Percentiles rank a stretch among this genome's conserved stretches.
Evolutionary conservation across 257 asterid species (phyloP).

Genomic region (Misopates orontium): DNA sequence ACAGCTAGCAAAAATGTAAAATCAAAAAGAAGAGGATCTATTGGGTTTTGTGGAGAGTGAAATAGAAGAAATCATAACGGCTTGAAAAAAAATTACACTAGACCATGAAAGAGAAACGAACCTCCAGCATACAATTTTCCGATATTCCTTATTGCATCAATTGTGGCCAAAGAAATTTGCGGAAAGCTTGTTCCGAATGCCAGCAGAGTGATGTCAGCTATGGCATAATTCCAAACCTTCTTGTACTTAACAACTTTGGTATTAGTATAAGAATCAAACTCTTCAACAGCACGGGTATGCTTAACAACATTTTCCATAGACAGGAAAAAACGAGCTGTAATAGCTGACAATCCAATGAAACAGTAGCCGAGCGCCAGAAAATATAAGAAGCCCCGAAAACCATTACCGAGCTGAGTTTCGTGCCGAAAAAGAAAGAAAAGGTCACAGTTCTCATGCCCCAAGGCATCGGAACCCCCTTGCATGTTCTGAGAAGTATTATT

Average conservation of each 20-base stretch:
- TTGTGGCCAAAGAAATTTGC: constrained; percentile 91
- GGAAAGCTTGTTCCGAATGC: constrained; percentile 99
- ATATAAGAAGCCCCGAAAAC: constrained; percentile 59
- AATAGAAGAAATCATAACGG: no score
- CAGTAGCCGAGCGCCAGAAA: constrained; percentile 71
- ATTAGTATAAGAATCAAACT: constrained; percentile 62
- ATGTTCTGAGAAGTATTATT: constrained; percentile 35
- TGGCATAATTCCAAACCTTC: constrained; percentile 87
- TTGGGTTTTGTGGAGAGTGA: no score
- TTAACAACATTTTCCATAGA: constrained; percentile 91
- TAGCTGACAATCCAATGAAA: constrained; percentile 85
- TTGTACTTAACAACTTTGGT: constrained; percentile 42
- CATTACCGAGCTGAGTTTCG: constrained; percentile 59
- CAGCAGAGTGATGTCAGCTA: constrained; percentile 85
- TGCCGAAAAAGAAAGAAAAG: constrained; percentile 45
- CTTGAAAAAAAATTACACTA: no score
- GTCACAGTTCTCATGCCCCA: constrained; percentile 46
- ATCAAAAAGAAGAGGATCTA: no score
- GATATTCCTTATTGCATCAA: constrained; percentile 83
- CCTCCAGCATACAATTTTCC: constrained; percentile 90
- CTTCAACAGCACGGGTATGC: constrained; percentile 65
- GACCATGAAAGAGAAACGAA: constrained; percentile 27
- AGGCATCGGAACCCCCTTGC: constrained; percentile 15
- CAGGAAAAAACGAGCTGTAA: constrained; percentile 84
- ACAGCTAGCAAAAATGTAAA: no score